Evolutionary conservation across 768 basidiomycete genomes (phyloP).

Genomic region (Termitomyces sp.): DNA sequence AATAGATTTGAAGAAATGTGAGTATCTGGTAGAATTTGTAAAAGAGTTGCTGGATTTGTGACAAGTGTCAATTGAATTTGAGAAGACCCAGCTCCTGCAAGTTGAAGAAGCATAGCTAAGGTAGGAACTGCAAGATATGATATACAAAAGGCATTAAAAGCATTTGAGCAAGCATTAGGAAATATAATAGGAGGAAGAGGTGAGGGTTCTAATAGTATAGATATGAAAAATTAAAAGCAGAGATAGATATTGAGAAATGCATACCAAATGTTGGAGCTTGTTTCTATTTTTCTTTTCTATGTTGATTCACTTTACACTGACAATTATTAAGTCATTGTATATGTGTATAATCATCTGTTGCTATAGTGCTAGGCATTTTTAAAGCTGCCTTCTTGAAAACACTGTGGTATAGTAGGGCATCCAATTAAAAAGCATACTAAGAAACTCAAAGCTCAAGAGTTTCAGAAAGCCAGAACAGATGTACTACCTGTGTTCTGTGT

Average conservation of each 20-base stretch:
- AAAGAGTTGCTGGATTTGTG: not conserved
- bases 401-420: not conserved
- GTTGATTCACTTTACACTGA: not conserved
- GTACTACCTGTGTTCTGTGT: not conserved
- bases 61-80: not conserved
- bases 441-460: no score
- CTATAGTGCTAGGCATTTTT: not conserved
- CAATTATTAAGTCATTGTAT: not conserved
- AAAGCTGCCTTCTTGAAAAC: not conserved
- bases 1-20: not conserved
- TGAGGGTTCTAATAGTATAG: not conserved
- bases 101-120: not conserved
- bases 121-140: not conserved
- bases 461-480: not conserved
- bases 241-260: not conserved
- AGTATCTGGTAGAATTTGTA: not conserved
- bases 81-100: not conserved
- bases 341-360: no score
- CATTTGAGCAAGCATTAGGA: not conserved
- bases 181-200: not conserved
- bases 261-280: not conserved
- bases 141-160: not conserved
- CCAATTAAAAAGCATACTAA: no score
- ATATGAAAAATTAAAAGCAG: not conserved
- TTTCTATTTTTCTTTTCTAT: not conserved